Evolutionary conservation across 192 early-diverging fungal genomes (phyloP).

Genomic region (Dissophora ornata): DNA sequence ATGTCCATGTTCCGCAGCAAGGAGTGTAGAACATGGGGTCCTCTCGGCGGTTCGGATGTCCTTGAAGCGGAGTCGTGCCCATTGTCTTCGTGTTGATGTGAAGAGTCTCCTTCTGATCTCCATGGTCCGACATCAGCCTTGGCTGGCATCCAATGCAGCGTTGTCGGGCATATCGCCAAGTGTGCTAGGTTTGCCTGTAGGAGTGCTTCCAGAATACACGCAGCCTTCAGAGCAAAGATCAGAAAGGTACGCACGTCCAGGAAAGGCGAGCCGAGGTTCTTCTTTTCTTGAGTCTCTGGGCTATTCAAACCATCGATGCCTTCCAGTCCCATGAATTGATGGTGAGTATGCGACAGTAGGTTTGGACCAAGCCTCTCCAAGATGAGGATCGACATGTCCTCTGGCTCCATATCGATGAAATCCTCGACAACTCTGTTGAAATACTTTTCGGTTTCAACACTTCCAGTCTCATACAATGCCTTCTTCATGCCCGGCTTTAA

Average conservation of each 20-base stretch:
- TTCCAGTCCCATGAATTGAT: constrained; percentile 34
- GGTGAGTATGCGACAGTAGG: constrained; percentile 29
- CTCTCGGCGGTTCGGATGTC: not conserved
- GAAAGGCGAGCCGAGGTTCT: constrained; percentile 31
- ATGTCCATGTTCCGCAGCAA: constrained; percentile 26
- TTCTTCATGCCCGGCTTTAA: constrained; percentile 17
- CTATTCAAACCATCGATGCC: constrained; percentile 15
- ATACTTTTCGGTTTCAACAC: constrained; percentile 37
- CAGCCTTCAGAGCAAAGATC: constrained; percentile 40
- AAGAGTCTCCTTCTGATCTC: not conserved
- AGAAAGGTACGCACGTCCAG: constrained; percentile 41
- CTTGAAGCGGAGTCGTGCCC: not conserved
- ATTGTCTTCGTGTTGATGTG: not conserved
- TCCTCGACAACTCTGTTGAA: constrained; percentile 39
- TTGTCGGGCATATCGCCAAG: constrained; percentile 37
- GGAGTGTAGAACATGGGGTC: constrained; percentile 2
- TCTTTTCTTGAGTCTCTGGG: constrained; percentile 14
- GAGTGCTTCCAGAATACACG: constrained; percentile 33
- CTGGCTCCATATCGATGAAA: constrained; percentile 39
- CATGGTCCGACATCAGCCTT: not conserved
- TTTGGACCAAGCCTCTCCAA: constrained; percentile 38
- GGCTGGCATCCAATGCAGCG: constrained; percentile 32
- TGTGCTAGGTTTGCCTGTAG: constrained; percentile 25
- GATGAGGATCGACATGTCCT: constrained; percentile 42
- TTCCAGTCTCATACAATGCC: constrained; percentile 24